These are phyloP conservation scores for Sordariomycetes sp. DNA, from an alignment of 2,329 filamentous ascomycete genomes.

Conservation along the genomic window DNA sequence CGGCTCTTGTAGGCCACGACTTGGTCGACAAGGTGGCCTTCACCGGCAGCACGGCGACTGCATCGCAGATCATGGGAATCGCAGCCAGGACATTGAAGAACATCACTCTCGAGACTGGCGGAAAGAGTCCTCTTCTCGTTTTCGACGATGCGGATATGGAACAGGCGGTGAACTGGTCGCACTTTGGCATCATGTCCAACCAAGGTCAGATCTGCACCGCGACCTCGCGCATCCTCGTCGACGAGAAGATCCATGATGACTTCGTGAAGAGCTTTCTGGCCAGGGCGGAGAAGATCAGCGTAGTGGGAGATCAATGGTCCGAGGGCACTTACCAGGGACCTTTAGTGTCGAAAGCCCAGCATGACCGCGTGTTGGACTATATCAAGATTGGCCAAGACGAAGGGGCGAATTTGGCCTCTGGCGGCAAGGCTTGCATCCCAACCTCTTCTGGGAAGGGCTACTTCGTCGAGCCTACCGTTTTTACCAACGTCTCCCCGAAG, in stretches of 20 bases:
- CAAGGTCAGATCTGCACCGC: slow-evolving; percentile 53
- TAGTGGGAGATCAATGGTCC: slow-evolving; percentile 56
- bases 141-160: slow-evolving; percentile 51
- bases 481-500: slow-evolving; percentile 10
- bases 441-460: slow-evolving; percentile 9
- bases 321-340: slow-evolving; percentile 59
- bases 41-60: slow-evolving; percentile 60
- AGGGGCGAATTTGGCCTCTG: slow-evolving; percentile 4
- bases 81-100: slow-evolving; percentile 51
- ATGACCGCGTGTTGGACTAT: slow-evolving; percentile 55
- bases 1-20: slow-evolving; percentile 53
- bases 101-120: slow-evolving; percentile 48
- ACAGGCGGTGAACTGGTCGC: slow-evolving; percentile 45
- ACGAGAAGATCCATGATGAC: slow-evolving; percentile 44
- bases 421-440: slow-evolving; percentile 4
- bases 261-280: slow-evolving; percentile 53
- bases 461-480: slow-evolving; percentile 14
- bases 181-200: slow-evolving; percentile 38
- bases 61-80: slow-evolving; percentile 57
- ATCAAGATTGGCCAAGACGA: slow-evolving; percentile 24
- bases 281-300: slow-evolving; percentile 42
- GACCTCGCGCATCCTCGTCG: slow-evolving; percentile 51
- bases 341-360: slow-evolving; percentile 55
- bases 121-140: slow-evolving; percentile 48
- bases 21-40: slow-evolving; percentile 64